Percentiles rank a stretch among this genome's conserved stretches.
These are phyloP conservation scores for Fusarium pseudonygamai DNA, from an alignment of 2,329 filamentous ascomycete genomes.

Conservation along the genomic window DNA sequence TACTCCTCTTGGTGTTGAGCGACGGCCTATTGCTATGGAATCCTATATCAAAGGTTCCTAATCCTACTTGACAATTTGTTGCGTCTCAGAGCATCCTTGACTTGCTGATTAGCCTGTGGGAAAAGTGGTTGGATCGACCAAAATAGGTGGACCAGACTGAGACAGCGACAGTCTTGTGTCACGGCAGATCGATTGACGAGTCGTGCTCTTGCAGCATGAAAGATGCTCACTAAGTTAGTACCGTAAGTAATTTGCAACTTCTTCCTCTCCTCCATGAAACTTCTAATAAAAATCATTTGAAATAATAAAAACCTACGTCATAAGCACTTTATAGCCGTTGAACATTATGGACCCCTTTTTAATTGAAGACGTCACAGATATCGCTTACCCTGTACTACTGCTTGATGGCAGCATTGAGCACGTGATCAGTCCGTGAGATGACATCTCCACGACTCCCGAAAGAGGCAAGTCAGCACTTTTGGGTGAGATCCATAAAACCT, in stretches of 20 bases:
- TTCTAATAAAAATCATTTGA: too few relatives aligned
- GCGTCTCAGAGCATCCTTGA: neutral
- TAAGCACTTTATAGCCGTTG: neutral
- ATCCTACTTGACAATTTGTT: neutral
- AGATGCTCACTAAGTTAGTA: neutral
- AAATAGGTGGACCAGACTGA: neutral
- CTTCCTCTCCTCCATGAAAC: too few relatives aligned
- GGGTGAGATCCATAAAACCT: conserved; percentile 24
- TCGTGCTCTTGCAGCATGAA: neutral
- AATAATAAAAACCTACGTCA: neutral
- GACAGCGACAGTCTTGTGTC: neutral
- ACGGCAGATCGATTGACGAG: neutral
- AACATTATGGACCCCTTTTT: neutral
- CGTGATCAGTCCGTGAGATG: neutral
- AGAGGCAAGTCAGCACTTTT: conserved; percentile 13
- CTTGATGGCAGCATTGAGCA: fast-evolving
- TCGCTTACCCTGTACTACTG: conserved; percentile 18
- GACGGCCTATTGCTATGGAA: neutral
- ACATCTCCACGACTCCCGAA: neutral
- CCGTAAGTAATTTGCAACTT: neutral
- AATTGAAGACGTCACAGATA: neutral
- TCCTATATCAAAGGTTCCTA: neutral
- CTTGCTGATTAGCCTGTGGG: neutral
- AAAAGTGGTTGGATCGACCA: neutral
- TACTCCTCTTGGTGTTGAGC: neutral